Evolutionary conservation across 805 yeast genomes (phyloP).

Genomic region (Brettanomyces sp.): DNA sequence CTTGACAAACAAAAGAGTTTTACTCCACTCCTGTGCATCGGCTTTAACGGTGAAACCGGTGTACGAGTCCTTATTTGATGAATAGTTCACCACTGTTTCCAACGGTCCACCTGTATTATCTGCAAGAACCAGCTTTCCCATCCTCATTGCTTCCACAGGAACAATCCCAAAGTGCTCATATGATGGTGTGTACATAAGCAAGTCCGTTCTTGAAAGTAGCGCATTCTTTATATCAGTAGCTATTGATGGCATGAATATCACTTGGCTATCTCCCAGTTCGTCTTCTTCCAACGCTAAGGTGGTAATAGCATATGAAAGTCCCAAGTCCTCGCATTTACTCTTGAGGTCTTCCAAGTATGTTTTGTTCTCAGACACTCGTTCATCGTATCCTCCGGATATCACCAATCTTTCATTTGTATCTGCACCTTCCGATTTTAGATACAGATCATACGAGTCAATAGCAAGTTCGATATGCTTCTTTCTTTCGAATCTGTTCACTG

Average conservation of each 20-base stretch:
- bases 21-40: slow-evolving; percentile 44
- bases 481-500: slow-evolving; percentile 83
- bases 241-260: slow-evolving; percentile 68
- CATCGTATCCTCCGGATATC: slow-evolving; percentile 88
- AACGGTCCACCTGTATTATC: slow-evolving; percentile 87
- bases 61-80: slow-evolving; percentile 8
- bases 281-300: not conserved
- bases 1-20: slow-evolving; percentile 34
- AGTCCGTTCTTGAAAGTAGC: slow-evolving; percentile 45
- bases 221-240: slow-evolving; percentile 54
- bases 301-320: slow-evolving; percentile 1
- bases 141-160: slow-evolving; percentile 89
- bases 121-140: slow-evolving; percentile 77
- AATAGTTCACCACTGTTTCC: slow-evolving; percentile 52
- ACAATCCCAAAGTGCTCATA: slow-evolving; percentile 96
- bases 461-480: slow-evolving; percentile 81
- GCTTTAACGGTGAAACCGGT: slow-evolving; percentile 58
- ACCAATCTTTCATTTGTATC: slow-evolving; percentile 40
- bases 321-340: slow-evolving; percentile 28
- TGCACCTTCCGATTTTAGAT: slow-evolving; percentile 23
- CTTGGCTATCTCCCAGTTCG: slow-evolving; percentile 4
- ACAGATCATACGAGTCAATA: slow-evolving; percentile 49
- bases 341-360: slow-evolving; percentile 57
- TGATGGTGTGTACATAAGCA: slow-evolving; percentile 81
- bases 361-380: slow-evolving; percentile 65